Evolutionary conservation across 208 protist species (phyloP).

Genomic region (Trypanosoma theileri): DNA sequence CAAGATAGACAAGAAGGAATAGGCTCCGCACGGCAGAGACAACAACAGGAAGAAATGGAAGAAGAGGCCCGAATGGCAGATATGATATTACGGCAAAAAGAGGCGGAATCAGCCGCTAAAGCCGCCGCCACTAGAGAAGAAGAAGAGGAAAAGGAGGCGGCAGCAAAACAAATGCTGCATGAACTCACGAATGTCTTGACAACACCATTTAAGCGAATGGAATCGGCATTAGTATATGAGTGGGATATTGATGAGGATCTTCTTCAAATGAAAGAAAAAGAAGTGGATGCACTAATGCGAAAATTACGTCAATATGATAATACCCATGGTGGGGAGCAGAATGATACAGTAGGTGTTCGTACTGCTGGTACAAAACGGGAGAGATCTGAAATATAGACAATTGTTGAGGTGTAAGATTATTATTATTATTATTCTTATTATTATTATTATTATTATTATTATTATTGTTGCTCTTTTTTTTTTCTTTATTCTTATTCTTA

Average conservation of each 20-base stretch:
- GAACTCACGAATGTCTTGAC: slow-evolving; percentile 62
- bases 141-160: slow-evolving; percentile 42
- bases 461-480: slow-evolving; percentile 14
- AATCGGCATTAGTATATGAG: slow-evolving; percentile 61
- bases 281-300: slow-evolving; percentile 51
- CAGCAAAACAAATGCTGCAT: slow-evolving; percentile 41
- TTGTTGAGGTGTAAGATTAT: background rate
- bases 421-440: background rate
- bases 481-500: background rate
- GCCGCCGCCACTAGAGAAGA: slow-evolving; percentile 31
- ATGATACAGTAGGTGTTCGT: slow-evolving; percentile 8
- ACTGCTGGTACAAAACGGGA: background rate
- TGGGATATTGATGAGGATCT: slow-evolving; percentile 77
- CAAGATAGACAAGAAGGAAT: background rate
- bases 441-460: slow-evolving; percentile 7
- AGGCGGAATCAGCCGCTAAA: slow-evolving; percentile 36
- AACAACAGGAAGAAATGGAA: slow-evolving; percentile 37
- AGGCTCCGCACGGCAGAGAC: slow-evolving; percentile 16
- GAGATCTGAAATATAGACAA: background rate
- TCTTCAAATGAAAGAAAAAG: slow-evolving; percentile 57
- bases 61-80: slow-evolving; percentile 58
- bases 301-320: slow-evolving; percentile 32
- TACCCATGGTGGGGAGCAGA: background rate
- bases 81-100: slow-evolving; percentile 47
- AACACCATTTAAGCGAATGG: slow-evolving; percentile 70